Percentiles rank a stretch among this genome's conserved stretches.
phyloP scores from a whole-genome alignment of 345 rosid genomes.

The Syzygium grande region DNA sequence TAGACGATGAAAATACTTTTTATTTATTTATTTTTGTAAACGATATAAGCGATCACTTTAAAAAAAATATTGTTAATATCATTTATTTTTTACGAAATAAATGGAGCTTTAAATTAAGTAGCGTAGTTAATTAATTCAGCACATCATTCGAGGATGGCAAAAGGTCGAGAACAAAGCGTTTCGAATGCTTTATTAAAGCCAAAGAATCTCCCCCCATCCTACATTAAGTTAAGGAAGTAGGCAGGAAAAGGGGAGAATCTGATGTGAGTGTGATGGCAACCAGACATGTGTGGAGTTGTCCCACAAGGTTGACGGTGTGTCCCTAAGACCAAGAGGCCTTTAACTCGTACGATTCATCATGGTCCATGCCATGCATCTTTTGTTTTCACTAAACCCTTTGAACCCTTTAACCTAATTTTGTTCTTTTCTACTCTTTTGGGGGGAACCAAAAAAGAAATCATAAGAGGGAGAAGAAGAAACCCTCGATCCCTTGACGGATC shows the following conservation, averaged over 20 bases:
- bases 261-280: neutral
- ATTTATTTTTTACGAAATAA: too few species aligned
- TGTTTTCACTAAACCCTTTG: neutral
- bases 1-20: too few species aligned
- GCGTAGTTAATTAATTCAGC: neutral
- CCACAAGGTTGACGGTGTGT: neutral
- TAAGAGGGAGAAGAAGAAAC: neutral
- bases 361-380: neutral
- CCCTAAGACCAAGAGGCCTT: neutral
- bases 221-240: neutral
- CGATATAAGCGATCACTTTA: too few species aligned
- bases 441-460: neutral
- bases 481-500: neutral
- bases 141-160: neutral
- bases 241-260: neutral
- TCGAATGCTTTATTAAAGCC: neutral
- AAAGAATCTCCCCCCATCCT: neutral
- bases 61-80: too few species aligned
- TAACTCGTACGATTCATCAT: neutral
- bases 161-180: neutral
- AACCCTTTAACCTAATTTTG: neutral
- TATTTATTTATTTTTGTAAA: too few species aligned
- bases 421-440: neutral
- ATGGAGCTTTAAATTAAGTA: too few species aligned
- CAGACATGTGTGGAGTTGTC: neutral